Conservation (phyloP, 257 asterid species). For the Euphrasia confusa region DNA sequence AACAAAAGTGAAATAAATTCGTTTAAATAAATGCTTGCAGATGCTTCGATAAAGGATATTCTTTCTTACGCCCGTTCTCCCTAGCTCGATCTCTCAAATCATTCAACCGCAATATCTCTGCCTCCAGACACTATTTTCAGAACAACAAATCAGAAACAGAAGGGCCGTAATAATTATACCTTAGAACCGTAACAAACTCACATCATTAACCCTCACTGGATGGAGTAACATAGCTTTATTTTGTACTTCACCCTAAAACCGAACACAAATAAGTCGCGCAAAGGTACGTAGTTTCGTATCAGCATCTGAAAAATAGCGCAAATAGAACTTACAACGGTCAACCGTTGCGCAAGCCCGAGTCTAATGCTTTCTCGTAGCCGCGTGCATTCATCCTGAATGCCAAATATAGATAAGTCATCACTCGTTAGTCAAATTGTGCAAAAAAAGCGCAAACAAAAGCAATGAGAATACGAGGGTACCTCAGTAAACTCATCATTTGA, state of each 20-base stretch:
- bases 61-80: slow-evolving; percentile 55
- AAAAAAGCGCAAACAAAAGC: slow-evolving; percentile 17
- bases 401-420: slow-evolving; percentile 15
- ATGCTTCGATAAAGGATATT: slow-evolving; percentile 47
- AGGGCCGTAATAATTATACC: slow-evolving; percentile 10
- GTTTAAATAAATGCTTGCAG: slow-evolving; percentile 5
- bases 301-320: slow-evolving; percentile 21
- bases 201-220: slow-evolving; percentile 56
- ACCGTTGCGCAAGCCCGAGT: slow-evolving; percentile 67
- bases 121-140: slow-evolving; percentile 43
- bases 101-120: slow-evolving; percentile 45
- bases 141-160: slow-evolving; percentile 25
- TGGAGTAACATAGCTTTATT: slow-evolving; percentile 68
- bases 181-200: slow-evolving; percentile 33
- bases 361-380: slow-evolving; percentile 77
- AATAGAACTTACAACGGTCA: slow-evolving; percentile 65
- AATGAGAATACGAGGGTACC: slow-evolving; percentile 40
- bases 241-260: slow-evolving; percentile 67
- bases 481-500: slow-evolving; percentile 80
- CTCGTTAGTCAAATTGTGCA: slow-evolving; percentile 6
- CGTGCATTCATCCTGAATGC: slow-evolving; percentile 77
- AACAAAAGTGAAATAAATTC: too few relatives aligned
- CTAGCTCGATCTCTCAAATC: slow-evolving; percentile 60
- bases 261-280: slow-evolving; percentile 23
- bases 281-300: slow-evolving; percentile 11